Percentiles rank a stretch among this genome's conserved stretches.
phyloP scores from a whole-genome alignment of 2,329 filamentous ascomycete genomes.

The Monosporascus sp. region DNA sequence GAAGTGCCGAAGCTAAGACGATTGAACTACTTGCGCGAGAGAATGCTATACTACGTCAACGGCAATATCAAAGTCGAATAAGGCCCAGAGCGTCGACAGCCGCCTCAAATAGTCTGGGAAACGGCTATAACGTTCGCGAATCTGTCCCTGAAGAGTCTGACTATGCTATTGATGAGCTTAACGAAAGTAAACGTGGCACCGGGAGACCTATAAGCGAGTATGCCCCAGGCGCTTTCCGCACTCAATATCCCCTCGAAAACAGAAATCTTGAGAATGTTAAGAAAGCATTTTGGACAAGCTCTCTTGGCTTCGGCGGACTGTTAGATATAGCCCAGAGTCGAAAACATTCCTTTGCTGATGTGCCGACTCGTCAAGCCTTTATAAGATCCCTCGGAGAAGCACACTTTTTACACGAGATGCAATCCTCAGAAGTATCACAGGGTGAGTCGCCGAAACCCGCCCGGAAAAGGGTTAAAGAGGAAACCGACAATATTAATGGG shows the following conservation, averaged over 20 bases:
- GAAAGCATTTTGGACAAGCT: constrained; percentile 67
- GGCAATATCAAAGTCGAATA: constrained; percentile 51
- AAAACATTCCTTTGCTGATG: constrained; percentile 73
- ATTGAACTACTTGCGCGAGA: constrained; percentile 59
- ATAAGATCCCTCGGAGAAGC: constrained; percentile 56
- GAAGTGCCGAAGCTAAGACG: constrained; percentile 53
- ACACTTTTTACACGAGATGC: constrained; percentile 40
- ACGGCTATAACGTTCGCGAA: constrained; percentile 55
- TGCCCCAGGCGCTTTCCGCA: constrained; percentile 40
- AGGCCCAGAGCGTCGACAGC: constrained; percentile 55
- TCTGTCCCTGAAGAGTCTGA: constrained; percentile 61
- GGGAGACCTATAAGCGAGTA: constrained; percentile 55
- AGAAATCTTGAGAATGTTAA: constrained; percentile 61
- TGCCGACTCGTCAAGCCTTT: constrained; percentile 59
- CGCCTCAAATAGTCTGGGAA: constrained; percentile 47
- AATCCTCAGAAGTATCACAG: constrained; percentile 37
- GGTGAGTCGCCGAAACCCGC: too few relatives aligned
- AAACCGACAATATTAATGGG: too few relatives aligned
- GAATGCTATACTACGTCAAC: constrained; percentile 55
- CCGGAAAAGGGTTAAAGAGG: too few relatives aligned
- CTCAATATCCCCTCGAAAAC: constrained; percentile 50
- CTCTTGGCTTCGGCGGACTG: constrained; percentile 58
- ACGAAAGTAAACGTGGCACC: constrained; percentile 49
- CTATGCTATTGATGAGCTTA: constrained; percentile 67
- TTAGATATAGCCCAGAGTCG: constrained; percentile 66